Percentiles rank a stretch among this genome's conserved stretches.
phyloP scores from a whole-genome alignment of 441 rosid genomes.

The Pelargonium myrrhifolium region DNA sequence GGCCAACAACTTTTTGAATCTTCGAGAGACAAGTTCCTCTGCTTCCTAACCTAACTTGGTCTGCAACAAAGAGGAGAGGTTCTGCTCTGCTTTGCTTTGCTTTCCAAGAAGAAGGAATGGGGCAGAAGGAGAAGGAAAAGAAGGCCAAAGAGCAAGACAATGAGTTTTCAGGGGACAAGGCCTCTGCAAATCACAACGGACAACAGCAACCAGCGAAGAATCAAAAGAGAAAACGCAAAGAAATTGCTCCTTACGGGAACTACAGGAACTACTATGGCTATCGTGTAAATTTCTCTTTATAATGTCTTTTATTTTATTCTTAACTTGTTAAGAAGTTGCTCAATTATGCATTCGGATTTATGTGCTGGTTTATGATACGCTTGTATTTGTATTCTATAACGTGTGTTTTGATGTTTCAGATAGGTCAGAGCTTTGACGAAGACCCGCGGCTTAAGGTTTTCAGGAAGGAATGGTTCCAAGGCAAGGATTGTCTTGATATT shows the following conservation, averaged over 20 bases:
- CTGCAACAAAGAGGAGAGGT: too few relatives aligned
- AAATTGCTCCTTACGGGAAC: conserved; percentile 62
- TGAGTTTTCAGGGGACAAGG: neutral
- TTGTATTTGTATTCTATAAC: neutral
- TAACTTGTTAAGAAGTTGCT: too few relatives aligned
- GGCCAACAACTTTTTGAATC: too few relatives aligned
- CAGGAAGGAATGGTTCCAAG: conserved; percentile 72
- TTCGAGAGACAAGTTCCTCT: too few relatives aligned
- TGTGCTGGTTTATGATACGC: neutral
- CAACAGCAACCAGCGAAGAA: conserved; percentile 8
- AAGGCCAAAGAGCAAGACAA: neutral
- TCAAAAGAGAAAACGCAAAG: conserved; percentile 46
- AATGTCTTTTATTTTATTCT: too few relatives aligned
- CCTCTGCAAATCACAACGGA: neutral
- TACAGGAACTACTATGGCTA: conserved; percentile 86
- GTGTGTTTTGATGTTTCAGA: conserved; percentile 29
- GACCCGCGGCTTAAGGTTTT: conserved; percentile 78
- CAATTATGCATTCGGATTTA: too few relatives aligned
- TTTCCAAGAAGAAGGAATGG: neutral
- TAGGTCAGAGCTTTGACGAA: conserved; percentile 50
- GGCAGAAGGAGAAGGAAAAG: neutral
- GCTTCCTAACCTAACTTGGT: too few relatives aligned
- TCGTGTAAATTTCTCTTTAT: conserved; percentile 34
- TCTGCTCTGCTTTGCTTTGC: neutral
- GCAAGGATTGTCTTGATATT: conserved; percentile 73